phyloP scores from a whole-genome alignment of 2,329 filamentous ascomycete species.

The Pestalotiopsis sp. region DNA sequence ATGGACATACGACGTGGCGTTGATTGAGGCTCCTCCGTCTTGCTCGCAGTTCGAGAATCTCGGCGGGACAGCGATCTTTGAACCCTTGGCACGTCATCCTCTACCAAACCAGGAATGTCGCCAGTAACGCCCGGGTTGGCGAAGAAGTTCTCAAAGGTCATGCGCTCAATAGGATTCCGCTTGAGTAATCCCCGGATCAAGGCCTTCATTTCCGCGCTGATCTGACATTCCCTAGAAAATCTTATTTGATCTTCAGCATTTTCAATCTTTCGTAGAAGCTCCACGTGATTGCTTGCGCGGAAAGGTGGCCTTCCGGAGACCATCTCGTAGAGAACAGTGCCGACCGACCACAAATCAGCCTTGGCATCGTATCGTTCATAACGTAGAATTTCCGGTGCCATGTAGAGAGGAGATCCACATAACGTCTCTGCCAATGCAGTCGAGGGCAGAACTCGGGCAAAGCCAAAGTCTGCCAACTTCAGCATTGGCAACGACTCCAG shows the following conservation, averaged over 20 bases:
- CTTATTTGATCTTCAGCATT: slow-evolving; percentile 81
- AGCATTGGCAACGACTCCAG: slow-evolving; percentile 88
- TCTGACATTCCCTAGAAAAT: slow-evolving; percentile 72
- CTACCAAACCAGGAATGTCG: slow-evolving; percentile 78
- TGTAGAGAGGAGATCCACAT: slow-evolving; percentile 95
- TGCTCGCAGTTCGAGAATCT: slow-evolving; percentile 33
- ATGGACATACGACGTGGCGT: slow-evolving; percentile 36
- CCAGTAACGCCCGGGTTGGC: slow-evolving; percentile 68
- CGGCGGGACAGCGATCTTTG: slow-evolving; percentile 32
- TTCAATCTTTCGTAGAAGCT: slow-evolving; percentile 89
- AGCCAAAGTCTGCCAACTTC: slow-evolving; percentile 98
- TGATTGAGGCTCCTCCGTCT: slow-evolving; percentile 29
- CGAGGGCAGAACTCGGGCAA: slow-evolving; percentile 85
- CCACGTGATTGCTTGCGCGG: slow-evolving; percentile 89
- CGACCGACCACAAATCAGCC: slow-evolving; percentile 96
- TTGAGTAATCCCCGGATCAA: slow-evolving; percentile 81
- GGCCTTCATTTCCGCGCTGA: slow-evolving; percentile 75
- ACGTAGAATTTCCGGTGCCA: slow-evolving; percentile 95
- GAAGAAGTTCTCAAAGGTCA: slow-evolving; percentile 88
- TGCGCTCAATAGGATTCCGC: slow-evolving; percentile 78
- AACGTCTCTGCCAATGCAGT: slow-evolving; percentile 94
- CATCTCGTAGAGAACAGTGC: slow-evolving; percentile 96
- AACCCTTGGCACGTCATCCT: slow-evolving; percentile 65
- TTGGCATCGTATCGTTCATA: slow-evolving; percentile 98
- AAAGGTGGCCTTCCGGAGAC: slow-evolving; percentile 88